These are phyloP conservation scores for Bryoglossum gracile DNA, from an alignment of 495 filamentous ascomycete species.

Conservation along the genomic window DNA sequence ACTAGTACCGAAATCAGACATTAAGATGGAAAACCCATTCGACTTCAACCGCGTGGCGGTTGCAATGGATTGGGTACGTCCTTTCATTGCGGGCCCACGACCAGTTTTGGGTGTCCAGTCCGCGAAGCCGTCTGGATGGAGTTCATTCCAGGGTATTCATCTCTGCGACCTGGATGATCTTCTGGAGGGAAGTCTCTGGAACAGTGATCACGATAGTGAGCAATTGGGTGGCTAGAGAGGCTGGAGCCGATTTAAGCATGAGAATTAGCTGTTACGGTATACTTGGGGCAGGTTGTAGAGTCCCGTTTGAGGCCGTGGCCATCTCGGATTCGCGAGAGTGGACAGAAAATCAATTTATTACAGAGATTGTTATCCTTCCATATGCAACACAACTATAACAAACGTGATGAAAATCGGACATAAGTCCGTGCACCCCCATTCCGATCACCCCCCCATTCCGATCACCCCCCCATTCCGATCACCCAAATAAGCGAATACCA, in stretches of 20 bases:
- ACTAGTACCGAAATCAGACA: constrained; percentile 17
- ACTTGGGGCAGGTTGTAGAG: background rate
- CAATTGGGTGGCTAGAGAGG: background rate
- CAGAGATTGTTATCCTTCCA: no score
- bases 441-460: no score
- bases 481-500: no score
- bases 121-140: background rate
- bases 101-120: background rate
- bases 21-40: constrained; percentile 20
- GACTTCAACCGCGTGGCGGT: background rate
- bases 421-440: no score
- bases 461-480: no score
- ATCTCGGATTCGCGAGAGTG: background rate
- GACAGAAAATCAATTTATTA: no score
- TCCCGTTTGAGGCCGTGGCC: background rate
- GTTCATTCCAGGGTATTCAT: background rate
- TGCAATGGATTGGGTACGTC: background rate
- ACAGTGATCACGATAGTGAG: background rate
- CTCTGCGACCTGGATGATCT: background rate
- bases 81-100: background rate
- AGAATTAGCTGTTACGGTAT: background rate
- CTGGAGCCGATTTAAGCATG: background rate
- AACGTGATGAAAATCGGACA: no score
- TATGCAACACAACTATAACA: no score
- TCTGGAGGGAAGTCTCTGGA: background rate